These are phyloP conservation scores for Oropetium thomaeum DNA, from an alignment of 176 grass and related monocot species.

Conservation along the genomic window DNA sequence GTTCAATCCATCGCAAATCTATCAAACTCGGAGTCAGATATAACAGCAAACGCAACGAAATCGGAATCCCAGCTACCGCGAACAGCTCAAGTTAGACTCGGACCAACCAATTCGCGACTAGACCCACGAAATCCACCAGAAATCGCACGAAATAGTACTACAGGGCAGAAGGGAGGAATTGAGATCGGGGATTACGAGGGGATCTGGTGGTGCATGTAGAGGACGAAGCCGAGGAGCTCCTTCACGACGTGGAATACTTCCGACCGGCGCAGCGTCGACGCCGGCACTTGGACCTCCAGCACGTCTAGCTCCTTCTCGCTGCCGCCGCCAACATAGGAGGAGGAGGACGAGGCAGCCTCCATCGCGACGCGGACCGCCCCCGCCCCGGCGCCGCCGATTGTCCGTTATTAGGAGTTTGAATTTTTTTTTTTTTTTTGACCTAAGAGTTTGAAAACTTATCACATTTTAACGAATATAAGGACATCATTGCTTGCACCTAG, in stretches of 20 bases:
- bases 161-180: not conserved
- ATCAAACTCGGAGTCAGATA: not conserved
- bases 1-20: not conserved
- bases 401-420: constrained; percentile 7
- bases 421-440: too few species aligned
- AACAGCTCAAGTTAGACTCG: not conserved
- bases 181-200: constrained; percentile 51
- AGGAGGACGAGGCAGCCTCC: constrained; percentile 33
- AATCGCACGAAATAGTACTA: not conserved
- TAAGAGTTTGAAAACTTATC: too few species aligned
- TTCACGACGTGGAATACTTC: constrained; percentile 91
- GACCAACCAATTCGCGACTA: not conserved
- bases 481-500: too few species aligned
- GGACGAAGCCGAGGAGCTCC: constrained; percentile 84
- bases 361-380: constrained; percentile 2
- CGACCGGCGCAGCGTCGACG: constrained; percentile 48
- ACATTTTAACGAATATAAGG: too few species aligned
- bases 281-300: constrained; percentile 52
- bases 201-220: constrained; percentile 96
- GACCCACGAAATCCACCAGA: not conserved
- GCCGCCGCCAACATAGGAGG: not conserved
- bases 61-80: not conserved
- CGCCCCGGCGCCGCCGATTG: not conserved
- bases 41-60: not conserved
- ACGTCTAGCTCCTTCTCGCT: constrained; percentile 12